Evolutionary conservation across 179 eudicot genomes (phyloP), one percentile per base, ranked within the genome.

Genomic region (Silene noctiflora): DNA sequence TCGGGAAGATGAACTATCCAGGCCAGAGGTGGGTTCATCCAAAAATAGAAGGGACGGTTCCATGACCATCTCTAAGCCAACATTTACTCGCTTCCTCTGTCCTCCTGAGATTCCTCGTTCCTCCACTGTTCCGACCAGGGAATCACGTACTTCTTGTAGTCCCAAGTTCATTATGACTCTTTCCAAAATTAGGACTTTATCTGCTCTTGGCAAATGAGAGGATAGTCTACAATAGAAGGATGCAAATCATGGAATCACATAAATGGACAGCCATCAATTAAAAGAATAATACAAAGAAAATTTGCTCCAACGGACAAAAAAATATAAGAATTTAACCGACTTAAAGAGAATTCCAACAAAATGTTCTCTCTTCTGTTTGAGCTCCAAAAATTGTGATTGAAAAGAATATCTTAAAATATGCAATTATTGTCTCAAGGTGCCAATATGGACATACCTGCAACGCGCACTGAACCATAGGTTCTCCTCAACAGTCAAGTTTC

Each of bases 21-120:
- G 69, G 53, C 98, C 98, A 77, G 98, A 93, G 29, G 98, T 93
- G 13, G 98, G 98, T 81, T 93, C 98, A 77, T 93, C 98, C 78
- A 93, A 84, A 69, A 93, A 89, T 84, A 93, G 74, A 14, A 93
- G 85, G 3, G 96, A 93, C 82, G 98, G 98, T 74, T 93, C 98
- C 90, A 93, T 91, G 67, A 93, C 98, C 94, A 93, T 89, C 81
- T 93, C 98, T 46, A 93, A 77, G 78, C 98, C 96, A 67, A 93
- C 98, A 83, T 93, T 93, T 55, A 91, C 98, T 68, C 98, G 85
- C 76, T 93, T 93, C 79, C 91, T 82, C 83, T 93, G 98, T 4
- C 98, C 98, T 74, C 98, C 98, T 46, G 98, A 93, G 65, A 93
- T 93, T 72, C 98, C 98, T 82, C 98, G 87, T 71, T 88, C 82